A percentile compares a stretch with the other conserved stretches of the same genome.
Evolutionary conservation across 2,329 filamentous ascomycete genomes (phyloP).

Genomic region (Nothopassalora personata): DNA sequence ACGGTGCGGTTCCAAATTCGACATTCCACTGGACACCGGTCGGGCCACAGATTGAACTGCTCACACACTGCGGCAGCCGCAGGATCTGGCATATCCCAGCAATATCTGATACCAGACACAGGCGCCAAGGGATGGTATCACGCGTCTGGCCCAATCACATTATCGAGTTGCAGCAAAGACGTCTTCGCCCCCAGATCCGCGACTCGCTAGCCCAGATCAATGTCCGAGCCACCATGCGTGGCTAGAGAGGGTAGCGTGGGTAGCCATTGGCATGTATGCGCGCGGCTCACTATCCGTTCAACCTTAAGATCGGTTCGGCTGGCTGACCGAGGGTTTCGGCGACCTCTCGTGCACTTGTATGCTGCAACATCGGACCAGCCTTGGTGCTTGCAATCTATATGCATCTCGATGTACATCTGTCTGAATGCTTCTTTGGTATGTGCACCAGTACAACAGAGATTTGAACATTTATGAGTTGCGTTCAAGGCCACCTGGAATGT

Average conservation of each 20-base stretch:
- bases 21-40: not conserved
- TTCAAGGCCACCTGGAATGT: not conserved
- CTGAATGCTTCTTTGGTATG: too few relatives aligned
- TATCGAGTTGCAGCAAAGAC: not conserved
- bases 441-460: not conserved
- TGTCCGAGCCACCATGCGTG: not conserved
- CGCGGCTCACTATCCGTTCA: not conserved
- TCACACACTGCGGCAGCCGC: not conserved
- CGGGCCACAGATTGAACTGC: not conserved
- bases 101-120: not conserved
- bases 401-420: too few relatives aligned
- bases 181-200: not conserved
- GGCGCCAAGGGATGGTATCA: not conserved
- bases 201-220: not conserved
- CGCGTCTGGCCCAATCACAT: not conserved
- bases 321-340: not conserved
- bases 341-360: too few relatives aligned
- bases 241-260: not conserved
- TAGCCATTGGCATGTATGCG: not conserved
- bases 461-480: not conserved
- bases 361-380: too few relatives aligned
- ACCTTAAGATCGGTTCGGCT: not conserved
- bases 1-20: not conserved
- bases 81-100: not conserved
- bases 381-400: too few relatives aligned